Percentiles rank a stretch among this genome's conserved stretches.
These are phyloP conservation scores for Bipolaris cookei DNA, from an alignment of 2,329 filamentous ascomycete species.

Conservation along the genomic window DNA sequence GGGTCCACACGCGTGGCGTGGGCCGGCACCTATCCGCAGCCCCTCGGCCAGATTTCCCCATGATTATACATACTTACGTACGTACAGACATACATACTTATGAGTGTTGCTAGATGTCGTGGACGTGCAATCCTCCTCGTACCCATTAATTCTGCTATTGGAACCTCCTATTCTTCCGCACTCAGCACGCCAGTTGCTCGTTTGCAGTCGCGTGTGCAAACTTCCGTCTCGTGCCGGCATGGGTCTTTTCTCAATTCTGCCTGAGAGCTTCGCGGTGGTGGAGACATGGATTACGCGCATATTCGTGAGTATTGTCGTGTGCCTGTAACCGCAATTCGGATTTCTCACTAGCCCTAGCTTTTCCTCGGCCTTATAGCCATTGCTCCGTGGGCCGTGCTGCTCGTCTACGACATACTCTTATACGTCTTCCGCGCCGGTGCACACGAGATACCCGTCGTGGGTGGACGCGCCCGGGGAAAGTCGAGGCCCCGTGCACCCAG, in stretches of 20 bases:
- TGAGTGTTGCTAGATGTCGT: background rate
- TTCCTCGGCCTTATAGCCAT: conserved; percentile 66
- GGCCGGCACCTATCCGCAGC: conserved; percentile 11
- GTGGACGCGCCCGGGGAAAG: conserved; percentile 66
- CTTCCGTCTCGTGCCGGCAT: conserved; percentile 50
- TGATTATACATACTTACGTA: background rate
- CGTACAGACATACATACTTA: background rate
- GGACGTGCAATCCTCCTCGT: background rate
- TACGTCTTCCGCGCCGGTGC: conserved; percentile 65
- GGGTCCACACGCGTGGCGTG: conserved; percentile 6
- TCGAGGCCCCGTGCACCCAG: conserved; percentile 67
- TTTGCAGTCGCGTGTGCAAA: background rate
- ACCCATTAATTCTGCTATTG: background rate
- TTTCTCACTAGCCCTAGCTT: conserved; percentile 55
- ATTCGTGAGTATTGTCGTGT: conserved; percentile 60
- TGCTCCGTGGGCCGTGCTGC: conserved; percentile 65
- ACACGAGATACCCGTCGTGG: conserved; percentile 66
- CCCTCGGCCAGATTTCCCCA: conserved; percentile 7
- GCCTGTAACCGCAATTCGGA: background rate
- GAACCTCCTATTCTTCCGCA: background rate
- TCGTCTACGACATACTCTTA: conserved; percentile 68
- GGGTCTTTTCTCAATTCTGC: conserved; percentile 71
- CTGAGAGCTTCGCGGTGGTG: conserved; percentile 61
- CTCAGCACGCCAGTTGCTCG: background rate
- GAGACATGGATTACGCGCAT: conserved; percentile 68